Evolutionary conservation across 352 stramenopile species (phyloP), one percentile per base, ranked within the genome.

Genomic region (Pythium diclinum): DNA sequence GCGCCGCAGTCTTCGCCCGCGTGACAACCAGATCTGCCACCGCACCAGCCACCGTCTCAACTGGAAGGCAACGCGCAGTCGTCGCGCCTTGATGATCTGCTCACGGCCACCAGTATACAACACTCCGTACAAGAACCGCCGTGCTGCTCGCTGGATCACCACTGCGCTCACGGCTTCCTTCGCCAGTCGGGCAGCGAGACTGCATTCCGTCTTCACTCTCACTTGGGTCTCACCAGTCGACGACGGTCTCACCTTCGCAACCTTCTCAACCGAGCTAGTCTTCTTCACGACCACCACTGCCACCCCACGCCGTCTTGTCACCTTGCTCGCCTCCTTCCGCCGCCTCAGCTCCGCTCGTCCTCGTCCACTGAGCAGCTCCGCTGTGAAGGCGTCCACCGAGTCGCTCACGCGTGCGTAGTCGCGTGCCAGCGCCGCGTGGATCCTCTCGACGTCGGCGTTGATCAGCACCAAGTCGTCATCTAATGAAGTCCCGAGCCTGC

Each of bases 371-470:
- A 56, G 51, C 6, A 70, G 51, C 8, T 53, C 38, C 6, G 51
- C 40, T 17, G 57, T 70, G 49, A 70, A 61, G 13, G n/a, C 38
- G 16, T 62, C 56, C 21, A 70, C 44, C 17, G 56, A 66, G 6
- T 17, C 11, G 1, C 16, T 13, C 7, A 70, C 42, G 0, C 40
- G 28, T 9, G 19, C 30, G n/a, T n/a, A 59, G 8, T 70, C 64
- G 0, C 11, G 11, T 5, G 44, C 23, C 3, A 70, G 36, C 0
- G 28, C 19, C 30, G 10, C n/a, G 42, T 70, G 57, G 25, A 65
- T 61, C 33, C 42, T 28, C 10, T 62, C 58, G 10, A 70, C 33
- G 52, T 70, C 64, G 0, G 6, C 14, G 17, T 21, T 44, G 7
- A 70, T 21, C 40, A 62, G 28, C 21, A 42, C 57, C 13, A 70